phyloP scores from a whole-genome alignment of 2,329 filamentous ascomycete genomes.

The Plenodomus lindquistii region DNA sequence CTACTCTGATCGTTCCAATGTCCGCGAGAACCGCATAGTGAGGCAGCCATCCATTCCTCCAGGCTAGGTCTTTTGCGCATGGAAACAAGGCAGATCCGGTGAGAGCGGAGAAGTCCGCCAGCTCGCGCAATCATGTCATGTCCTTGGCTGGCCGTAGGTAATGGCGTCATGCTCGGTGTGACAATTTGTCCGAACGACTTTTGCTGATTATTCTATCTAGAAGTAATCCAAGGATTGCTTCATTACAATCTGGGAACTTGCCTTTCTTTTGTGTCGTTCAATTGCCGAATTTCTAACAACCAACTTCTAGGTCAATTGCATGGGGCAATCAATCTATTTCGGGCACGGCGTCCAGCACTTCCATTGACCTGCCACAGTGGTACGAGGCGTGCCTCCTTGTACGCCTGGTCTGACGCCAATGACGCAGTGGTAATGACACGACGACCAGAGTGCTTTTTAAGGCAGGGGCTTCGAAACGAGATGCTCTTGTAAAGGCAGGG shows the following conservation, averaged over 20 bases:
- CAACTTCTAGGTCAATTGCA: slow-evolving; percentile 2
- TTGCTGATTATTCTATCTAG: not conserved
- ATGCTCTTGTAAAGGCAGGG: slow-evolving; percentile 26
- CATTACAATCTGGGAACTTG: not conserved
- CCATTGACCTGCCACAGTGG: slow-evolving; percentile 7
- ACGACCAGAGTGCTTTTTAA: slow-evolving; percentile 24
- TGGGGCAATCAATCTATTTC: slow-evolving; percentile 11
- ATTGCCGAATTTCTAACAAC: not conserved
- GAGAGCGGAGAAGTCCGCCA: not conserved
- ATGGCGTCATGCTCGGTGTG: slow-evolving; percentile 16
- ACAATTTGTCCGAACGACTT: slow-evolving; percentile 13
- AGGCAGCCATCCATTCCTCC: not conserved
- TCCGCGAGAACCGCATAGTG: not conserved
- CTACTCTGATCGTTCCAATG: no score
- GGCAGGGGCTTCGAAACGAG: slow-evolving; percentile 26
- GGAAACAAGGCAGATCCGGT: not conserved
- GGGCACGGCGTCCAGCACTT: slow-evolving; percentile 16
- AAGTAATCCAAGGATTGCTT: not conserved
- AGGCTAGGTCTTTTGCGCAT: not conserved
- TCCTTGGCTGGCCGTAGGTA: slow-evolving; percentile 9
- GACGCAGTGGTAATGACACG: slow-evolving; percentile 31
- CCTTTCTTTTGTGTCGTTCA: not conserved
- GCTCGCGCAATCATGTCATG: slow-evolving; percentile 1
- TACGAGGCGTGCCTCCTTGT: slow-evolving; percentile 16
- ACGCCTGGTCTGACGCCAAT: slow-evolving; percentile 18